These are phyloP conservation scores for Vachellia pachyceras DNA, from an alignment of 306 rosid species.

Conservation along the genomic window DNA sequence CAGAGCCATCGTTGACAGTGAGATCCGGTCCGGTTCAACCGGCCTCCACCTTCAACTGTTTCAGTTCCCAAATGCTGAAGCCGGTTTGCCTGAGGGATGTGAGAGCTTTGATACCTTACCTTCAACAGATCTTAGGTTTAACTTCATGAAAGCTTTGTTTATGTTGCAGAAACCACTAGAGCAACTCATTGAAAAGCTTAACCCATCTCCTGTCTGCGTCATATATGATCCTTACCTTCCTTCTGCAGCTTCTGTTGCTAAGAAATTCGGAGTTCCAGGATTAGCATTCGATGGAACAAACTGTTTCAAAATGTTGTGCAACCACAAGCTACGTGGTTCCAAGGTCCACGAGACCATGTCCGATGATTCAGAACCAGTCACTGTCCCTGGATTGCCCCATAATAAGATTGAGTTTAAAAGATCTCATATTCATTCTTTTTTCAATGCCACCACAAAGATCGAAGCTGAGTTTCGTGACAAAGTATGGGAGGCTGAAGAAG, in stretches of 20 bases:
- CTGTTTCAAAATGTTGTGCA: conserved; percentile 47
- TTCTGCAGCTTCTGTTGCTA: conserved; percentile 43
- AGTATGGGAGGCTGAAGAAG: not conserved
- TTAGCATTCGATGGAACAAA: conserved; percentile 45
- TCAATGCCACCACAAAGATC: not conserved
- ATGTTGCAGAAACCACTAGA: conserved; percentile 48
- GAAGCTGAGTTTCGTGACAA: conserved; percentile 21
- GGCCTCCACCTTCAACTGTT: conserved; percentile 44
- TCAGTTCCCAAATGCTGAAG: conserved; percentile 32
- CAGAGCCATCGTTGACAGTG: conserved; percentile 42
- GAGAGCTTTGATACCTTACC: conserved; percentile 35
- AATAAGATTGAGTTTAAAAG: conserved; percentile 31
- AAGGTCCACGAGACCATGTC: conserved; percentile 26
- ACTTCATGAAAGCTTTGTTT: conserved; percentile 49
- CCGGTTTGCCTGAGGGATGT: conserved; percentile 35
- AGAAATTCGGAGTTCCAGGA: conserved; percentile 50
- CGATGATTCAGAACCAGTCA: conserved; percentile 31
- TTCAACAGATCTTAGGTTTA: conserved; percentile 31
- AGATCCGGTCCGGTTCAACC: conserved; percentile 9
- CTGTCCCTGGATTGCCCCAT: conserved; percentile 36
- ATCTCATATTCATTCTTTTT: conserved; percentile 34
- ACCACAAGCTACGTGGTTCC: conserved; percentile 8
- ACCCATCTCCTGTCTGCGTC: conserved; percentile 51
- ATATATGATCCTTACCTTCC: conserved; percentile 51
- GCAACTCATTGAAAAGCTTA: conserved; percentile 28